phyloP scores from a whole-genome alignment of 2,329 filamentous ascomycete genomes.

The Hymenoscyphus linearis region DNA sequence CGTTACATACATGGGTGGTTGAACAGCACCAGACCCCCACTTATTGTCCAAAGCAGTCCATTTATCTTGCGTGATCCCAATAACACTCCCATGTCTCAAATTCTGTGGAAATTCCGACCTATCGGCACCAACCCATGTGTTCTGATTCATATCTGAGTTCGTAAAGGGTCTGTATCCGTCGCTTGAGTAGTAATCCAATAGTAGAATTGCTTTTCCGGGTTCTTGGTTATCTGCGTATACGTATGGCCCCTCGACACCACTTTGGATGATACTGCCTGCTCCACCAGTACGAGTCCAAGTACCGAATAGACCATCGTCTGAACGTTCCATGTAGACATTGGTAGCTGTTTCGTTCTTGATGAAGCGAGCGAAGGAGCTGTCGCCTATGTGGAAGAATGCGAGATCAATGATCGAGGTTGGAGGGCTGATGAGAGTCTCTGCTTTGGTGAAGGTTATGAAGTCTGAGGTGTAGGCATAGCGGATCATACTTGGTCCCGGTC shows the following conservation, averaged over 20 bases:
- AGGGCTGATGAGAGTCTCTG: conserved; percentile 46
- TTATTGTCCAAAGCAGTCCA: conserved; percentile 38
- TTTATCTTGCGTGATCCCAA: conserved; percentile 41
- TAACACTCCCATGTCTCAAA: conserved; percentile 47
- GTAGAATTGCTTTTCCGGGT: conserved; percentile 38
- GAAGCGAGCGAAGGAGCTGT: conserved; percentile 44
- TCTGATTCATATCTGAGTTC: conserved; percentile 38
- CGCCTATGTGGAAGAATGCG: conserved; percentile 46
- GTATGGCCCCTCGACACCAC: conserved; percentile 41
- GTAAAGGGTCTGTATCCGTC: conserved; percentile 47
- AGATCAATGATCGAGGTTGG: conserved; percentile 48
- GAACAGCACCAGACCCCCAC: conserved; percentile 27
- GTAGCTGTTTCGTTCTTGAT: conserved; percentile 50
- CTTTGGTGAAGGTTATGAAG: conserved; percentile 46
- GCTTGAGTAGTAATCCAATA: conserved; percentile 45
- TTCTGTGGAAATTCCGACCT: conserved; percentile 40
- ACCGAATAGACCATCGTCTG: conserved; percentile 44
- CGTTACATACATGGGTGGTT: too few relatives aligned
- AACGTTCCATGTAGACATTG: conserved; percentile 46
- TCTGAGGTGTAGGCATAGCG: conserved; percentile 51
- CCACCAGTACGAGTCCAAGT: conserved; percentile 46
- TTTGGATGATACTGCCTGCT: conserved; percentile 37
- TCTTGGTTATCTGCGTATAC: conserved; percentile 40
- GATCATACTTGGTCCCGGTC: conserved; percentile 40
- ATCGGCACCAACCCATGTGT: conserved; percentile 43